Evolutionary conservation across 106 monocot species (phyloP).

Genomic region (Platanthera guangdongensis): DNA sequence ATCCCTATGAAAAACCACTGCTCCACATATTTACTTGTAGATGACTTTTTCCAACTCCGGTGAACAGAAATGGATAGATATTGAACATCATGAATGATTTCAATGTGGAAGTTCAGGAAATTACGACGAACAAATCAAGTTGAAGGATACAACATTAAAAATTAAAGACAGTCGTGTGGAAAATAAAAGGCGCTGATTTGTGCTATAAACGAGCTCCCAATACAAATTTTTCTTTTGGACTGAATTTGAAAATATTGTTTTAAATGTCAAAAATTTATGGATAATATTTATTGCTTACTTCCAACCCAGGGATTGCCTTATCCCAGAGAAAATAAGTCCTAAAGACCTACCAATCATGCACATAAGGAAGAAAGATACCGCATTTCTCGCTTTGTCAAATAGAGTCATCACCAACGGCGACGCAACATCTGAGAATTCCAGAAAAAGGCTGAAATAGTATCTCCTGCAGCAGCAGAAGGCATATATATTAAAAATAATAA

Average conservation of each 20-base stretch:
- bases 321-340: conserved; percentile 85
- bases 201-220: no score
- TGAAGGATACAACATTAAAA: no score
- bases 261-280: neutral
- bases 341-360: conserved; percentile 87
- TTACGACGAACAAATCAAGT: no score
- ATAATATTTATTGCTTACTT: conserved; percentile 23
- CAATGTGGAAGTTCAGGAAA: no score
- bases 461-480: conserved; percentile 57
- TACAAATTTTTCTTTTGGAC: no score
- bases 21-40: no score
- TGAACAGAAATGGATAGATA: no score
- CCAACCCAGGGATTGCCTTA: conserved; percentile 77
- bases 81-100: no score
- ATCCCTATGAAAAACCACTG: no score
- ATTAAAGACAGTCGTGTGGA: no score
- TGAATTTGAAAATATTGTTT: neutral
- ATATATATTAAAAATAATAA: neutral
- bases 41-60: no score
- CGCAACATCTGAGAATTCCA: conserved; percentile 81
- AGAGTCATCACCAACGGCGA: conserved; percentile 60
- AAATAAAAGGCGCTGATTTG: no score
- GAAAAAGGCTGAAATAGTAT: conserved; percentile 84
- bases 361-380: conserved; percentile 62
- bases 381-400: conserved; percentile 49